Base-by-base conservation (phyloP, 768 basidiomycete genomes). In the Boletus sp. region DNA sequence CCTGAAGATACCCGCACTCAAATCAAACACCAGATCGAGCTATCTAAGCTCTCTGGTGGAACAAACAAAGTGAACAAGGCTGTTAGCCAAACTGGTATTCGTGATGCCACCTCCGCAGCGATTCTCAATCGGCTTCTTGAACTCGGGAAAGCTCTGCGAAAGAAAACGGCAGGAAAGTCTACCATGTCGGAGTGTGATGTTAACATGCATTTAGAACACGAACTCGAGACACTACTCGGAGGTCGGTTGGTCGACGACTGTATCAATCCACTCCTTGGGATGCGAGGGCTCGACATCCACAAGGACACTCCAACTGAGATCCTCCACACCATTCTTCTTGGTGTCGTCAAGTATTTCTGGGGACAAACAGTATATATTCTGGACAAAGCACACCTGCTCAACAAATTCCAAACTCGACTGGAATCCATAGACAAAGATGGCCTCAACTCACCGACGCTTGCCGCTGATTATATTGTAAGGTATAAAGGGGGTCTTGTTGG, bases 271-370 rank as follows among this genome's bases (percentile, higher is more conserved):
- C 54, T 64, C 1, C 51, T 65, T 24, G 29, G 32, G 0, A 61
- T 61, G 35, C 10, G 0, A 57, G 71, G 71, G n/a, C 14, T 74
- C 2, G 57, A 73, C 32, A 59, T 72, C n/a, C 69, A 73, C 24
- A 36, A 58, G 4, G 71, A 76, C 35, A 76, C 68, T 0, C 73
- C 70, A 0, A 71, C 66, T 0, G 68, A 76, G 44, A 67, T 73
- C 1, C 63, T 76, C 0, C 75, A 76, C 32, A 76, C 67, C 0
- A 61, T 72, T 4, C 64, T 75, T 1, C 65, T 76, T 2, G 71
- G 75, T 7, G 49, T 73, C 3, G 58, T 75, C 14, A 76, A 76
- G 42, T 76, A 76, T 33, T 67, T 70, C 30, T 77, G 70, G 65
- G 65, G 52, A 1, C 66, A 71, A 28, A 69, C 59, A 0, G 30